Evolutionary conservation across 345 rosid species (phyloP).

Genomic region (Melastoma malabathricum): DNA sequence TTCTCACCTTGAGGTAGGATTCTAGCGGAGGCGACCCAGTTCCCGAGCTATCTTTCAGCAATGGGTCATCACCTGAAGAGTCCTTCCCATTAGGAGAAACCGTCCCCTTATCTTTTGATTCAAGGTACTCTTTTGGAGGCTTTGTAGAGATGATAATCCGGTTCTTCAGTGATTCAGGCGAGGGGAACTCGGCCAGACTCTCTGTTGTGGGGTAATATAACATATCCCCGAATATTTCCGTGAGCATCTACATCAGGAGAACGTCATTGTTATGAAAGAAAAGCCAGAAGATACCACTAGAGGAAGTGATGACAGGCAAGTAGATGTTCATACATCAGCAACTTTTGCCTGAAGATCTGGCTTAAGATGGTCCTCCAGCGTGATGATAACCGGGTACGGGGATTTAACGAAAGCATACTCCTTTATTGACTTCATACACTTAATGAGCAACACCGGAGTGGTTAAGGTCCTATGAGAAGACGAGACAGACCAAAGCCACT

Average conservation of each 20-base stretch:
- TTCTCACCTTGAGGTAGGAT: slow-evolving; percentile 23
- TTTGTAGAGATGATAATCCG: slow-evolving; percentile 85
- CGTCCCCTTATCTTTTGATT: slow-evolving; percentile 25
- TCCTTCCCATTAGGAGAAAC: slow-evolving; percentile 17
- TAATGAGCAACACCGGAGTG: slow-evolving; percentile 56
- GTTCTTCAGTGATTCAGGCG: slow-evolving; percentile 59
- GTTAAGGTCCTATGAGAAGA: slow-evolving; percentile 49
- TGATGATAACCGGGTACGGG: slow-evolving; percentile 76
- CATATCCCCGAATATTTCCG: slow-evolving; percentile 54
- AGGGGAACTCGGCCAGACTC: slow-evolving; percentile 57
- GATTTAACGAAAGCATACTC: slow-evolving; percentile 65
- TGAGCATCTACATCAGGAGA: slow-evolving; percentile 39
- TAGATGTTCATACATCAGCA: slow-evolving; percentile 40
- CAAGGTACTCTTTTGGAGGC: slow-evolving; percentile 81
- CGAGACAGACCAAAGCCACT: too few relatives aligned
- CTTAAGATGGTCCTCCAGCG: slow-evolving; percentile 92
- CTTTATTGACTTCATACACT: slow-evolving; percentile 67
- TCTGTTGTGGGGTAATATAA: slow-evolving; percentile 55
- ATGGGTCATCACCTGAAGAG: slow-evolving; percentile 32
- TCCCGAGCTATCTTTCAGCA: slow-evolving; percentile 10
- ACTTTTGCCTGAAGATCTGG: slow-evolving; percentile 86
- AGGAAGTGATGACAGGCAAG: too few relatives aligned
- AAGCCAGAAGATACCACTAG: too few relatives aligned
- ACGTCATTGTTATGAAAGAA: not conserved
- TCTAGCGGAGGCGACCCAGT: slow-evolving; percentile 11